These are phyloP conservation scores for Phlegmacium glaucopus DNA, from an alignment of 768 basidiomycete species.

Conservation along the genomic window DNA sequence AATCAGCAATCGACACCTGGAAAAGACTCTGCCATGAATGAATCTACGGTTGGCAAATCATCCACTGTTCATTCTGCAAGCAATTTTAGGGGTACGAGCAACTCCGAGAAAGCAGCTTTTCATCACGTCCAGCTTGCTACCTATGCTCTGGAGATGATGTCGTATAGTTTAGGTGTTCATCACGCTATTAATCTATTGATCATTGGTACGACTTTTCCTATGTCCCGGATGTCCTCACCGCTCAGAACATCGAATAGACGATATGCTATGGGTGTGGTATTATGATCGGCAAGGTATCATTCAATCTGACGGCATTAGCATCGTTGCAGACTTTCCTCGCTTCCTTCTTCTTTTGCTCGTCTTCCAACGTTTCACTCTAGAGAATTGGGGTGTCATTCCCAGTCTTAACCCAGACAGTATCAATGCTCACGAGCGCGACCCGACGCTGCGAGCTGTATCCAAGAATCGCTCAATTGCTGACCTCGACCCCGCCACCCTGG, in stretches of 20 bases:
- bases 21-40: no score
- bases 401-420: constrained; percentile 4
- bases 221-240: not conserved
- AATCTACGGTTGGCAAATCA: no score
- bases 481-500: no score
- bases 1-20: no score
- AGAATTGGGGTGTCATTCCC: constrained; percentile 20
- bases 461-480: no score
- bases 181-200: constrained; percentile 10
- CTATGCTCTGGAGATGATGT: constrained; percentile 10
- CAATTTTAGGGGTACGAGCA: no score
- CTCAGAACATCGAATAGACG: constrained; percentile 9
- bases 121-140: constrained; percentile 5
- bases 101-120: not conserved
- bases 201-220: constrained; percentile 5
- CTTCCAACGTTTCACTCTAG: constrained; percentile 19
- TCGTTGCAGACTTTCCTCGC: constrained; percentile 21
- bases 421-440: not conserved
- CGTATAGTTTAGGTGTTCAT: constrained; percentile 5
- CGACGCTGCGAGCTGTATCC: no score
- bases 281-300: constrained; percentile 23
- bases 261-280: constrained; percentile 20
- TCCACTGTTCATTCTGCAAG: no score
- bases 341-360: constrained; percentile 21
- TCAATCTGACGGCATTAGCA: constrained; percentile 19